Conservation (phyloP, 805 yeast genomes). For the Kluyveromyces dobzhanskii region DNA sequence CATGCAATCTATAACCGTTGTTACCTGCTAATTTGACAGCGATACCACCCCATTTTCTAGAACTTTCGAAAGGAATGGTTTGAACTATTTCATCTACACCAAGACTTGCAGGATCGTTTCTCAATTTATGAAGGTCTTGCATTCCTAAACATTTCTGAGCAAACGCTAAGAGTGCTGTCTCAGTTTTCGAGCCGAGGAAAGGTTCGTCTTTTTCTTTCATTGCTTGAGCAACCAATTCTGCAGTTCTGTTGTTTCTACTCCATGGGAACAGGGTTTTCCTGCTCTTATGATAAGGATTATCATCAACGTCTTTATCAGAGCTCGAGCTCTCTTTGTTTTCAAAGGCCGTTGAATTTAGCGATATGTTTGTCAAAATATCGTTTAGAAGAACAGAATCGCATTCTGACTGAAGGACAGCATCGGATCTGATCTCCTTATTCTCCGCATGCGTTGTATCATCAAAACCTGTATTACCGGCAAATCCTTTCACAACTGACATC, state of each 20-base stretch:
- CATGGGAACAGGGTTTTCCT: slow-evolving; percentile 6
- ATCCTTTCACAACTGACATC: slow-evolving; percentile 83
- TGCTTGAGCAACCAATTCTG: slow-evolving; percentile 12
- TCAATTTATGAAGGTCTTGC: slow-evolving; percentile 40
- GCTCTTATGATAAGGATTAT: slow-evolving; percentile 23
- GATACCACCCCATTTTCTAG: slow-evolving; percentile 87
- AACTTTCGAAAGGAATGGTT: slow-evolving; percentile 82
- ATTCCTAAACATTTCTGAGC: slow-evolving; percentile 51
- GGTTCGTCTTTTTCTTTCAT: slow-evolving; percentile 38
- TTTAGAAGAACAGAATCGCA: slow-evolving; percentile 12
- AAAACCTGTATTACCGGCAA: slow-evolving; percentile 51
- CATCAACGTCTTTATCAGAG: slow-evolving; percentile 11
- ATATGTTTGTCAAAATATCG: slow-evolving; percentile 46
- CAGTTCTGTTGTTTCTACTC: slow-evolving; percentile 11
- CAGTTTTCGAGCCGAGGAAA: slow-evolving; percentile 89
- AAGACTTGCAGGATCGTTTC: slow-evolving; percentile 28
- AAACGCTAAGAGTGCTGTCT: slow-evolving; percentile 71
- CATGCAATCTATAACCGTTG: slow-evolving; percentile 44
- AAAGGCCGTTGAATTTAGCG: slow-evolving; percentile 84
- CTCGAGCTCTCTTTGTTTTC: slow-evolving; percentile 43
- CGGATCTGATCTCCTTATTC: slow-evolving; percentile 6
- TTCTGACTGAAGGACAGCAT: slow-evolving; percentile 4
- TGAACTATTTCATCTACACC: slow-evolving; percentile 45
- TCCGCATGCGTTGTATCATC: slow-evolving; percentile 36
- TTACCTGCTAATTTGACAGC: slow-evolving; percentile 43